Base-by-base conservation (phyloP, 768 basidiomycete genomes). In the Pleurotus cornucopiae region DNA sequence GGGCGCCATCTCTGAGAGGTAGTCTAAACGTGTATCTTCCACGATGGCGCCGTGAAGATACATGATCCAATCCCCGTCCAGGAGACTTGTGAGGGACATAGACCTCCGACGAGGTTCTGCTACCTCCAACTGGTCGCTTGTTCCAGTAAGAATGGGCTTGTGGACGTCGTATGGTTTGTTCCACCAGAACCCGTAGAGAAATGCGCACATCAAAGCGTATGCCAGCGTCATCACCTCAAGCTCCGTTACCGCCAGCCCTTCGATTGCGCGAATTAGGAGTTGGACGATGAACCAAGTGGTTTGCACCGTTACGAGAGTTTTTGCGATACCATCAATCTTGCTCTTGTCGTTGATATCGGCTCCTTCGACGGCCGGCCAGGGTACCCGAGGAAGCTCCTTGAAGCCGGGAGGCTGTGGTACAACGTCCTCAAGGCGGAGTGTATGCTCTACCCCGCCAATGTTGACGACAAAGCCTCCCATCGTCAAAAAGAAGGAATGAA, bases 161-260 rank as follows among this genome's bases (percentile, higher is more conserved):
- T 59, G 59, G 0, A 76, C 69, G 53, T 71, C 67, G 13, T 69
- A 63, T 2, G 75, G 76, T 60, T 77, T 77, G 25, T 66, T 38
- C 73, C 70, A 75, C 75, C 76, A 76, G 1, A 71, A 46, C 0
- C 51, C 34, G 57, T 72, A 75, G 11, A 63, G 67, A 7, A 65
- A 56, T 11, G 65, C 58, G 26, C 67, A 73, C 23, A 74, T 58
- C 3, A 64, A 40, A 2, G 66, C 67, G 47, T 70, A 71, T 0
- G 67, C 72, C 21, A 74, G 25, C 1, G 75, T 76, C 4, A 67
- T 59, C 12, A 74, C 57, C 57, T 76, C 73, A 9, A 76, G 63
- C 34, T 71, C 65, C 6, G 71, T 72, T 13, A 72, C 47, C 2
- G 68, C 61, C 13, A 76, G 60, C 12, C 54, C 38, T 20, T 67